These are phyloP conservation scores for Aspergillus wentii DNA, from an alignment of 495 filamentous ascomycete species.

Conservation along the genomic window DNA sequence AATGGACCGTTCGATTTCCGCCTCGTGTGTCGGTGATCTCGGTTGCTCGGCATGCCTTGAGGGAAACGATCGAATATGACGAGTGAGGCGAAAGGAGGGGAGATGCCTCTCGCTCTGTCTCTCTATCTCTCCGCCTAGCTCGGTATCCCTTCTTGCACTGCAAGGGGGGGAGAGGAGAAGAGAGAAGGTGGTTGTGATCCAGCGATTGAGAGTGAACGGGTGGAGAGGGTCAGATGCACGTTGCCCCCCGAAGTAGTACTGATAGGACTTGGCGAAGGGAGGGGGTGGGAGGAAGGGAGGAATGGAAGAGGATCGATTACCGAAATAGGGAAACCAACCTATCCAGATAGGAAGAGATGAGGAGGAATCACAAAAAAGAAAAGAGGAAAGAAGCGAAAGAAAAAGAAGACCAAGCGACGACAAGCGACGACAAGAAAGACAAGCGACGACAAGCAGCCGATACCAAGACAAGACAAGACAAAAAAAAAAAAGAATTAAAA, in stretches of 20 bases:
- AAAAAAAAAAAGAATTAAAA: constrained; percentile 2
- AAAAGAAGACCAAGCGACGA: constrained; percentile 17
- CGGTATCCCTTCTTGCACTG: background rate
- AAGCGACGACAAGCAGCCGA: constrained; percentile 9
- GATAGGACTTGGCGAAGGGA: constrained; percentile 1
- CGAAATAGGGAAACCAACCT: constrained; percentile 10
- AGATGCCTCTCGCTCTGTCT: too few species aligned
- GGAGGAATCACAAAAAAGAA: constrained; percentile 6
- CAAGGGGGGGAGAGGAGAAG: background rate
- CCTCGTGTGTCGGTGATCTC: constrained; percentile 13
- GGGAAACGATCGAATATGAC: background rate
- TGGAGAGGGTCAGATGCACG: too few species aligned
- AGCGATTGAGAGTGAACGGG: too few species aligned
- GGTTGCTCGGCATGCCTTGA: constrained; percentile 29
- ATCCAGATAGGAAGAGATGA: constrained; percentile 9
- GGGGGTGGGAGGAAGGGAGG: constrained; percentile 4
- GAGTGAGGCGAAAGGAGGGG: background rate
- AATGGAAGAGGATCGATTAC: constrained; percentile 5
- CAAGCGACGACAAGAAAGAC: constrained; percentile 7
- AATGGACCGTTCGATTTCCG: constrained; percentile 12
- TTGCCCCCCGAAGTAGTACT: too few species aligned
- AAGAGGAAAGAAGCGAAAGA: constrained; percentile 9
- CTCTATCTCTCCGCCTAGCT: background rate
- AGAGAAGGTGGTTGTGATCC: too few species aligned
- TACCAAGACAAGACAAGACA: constrained; percentile 11